Percentiles rank a stretch among this genome's conserved stretches.
phyloP scores from a whole-genome alignment of 257 asterid species.

The Petrea volubilis region DNA sequence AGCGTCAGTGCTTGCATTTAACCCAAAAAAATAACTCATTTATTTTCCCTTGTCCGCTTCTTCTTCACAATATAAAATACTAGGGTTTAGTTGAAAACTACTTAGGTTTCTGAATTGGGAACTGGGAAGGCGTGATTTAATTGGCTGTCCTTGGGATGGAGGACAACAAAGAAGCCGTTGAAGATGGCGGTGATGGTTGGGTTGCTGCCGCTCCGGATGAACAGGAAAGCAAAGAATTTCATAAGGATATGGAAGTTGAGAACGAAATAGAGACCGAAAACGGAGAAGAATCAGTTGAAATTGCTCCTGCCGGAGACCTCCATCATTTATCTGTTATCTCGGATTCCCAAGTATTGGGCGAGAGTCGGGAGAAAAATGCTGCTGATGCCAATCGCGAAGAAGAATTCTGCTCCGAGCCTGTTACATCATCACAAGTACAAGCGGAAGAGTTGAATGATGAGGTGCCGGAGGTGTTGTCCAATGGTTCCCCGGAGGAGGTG shows the following conservation, averaged over 20 bases:
- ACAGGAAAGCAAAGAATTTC: conserved; percentile 7
- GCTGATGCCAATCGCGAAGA: conserved; percentile 20
- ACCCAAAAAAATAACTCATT: not conserved
- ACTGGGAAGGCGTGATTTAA: conserved; percentile 10
- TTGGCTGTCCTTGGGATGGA: conserved; percentile 22
- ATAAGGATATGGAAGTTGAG: conserved; percentile 28
- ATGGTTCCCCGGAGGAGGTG: conserved; percentile 38
- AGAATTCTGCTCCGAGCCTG: conserved; percentile 4
- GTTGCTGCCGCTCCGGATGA: conserved; percentile 16
- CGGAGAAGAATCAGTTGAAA: conserved; percentile 20
- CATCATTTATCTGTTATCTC: not conserved
- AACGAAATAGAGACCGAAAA: conserved; percentile 1
- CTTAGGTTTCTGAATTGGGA: conserved; percentile 13
- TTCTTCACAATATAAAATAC: not conserved
- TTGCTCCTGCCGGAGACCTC: conserved; percentile 8
- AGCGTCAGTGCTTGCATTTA: conserved; percentile 8
- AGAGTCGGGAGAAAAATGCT: conserved; percentile 7
- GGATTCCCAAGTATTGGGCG: not conserved
- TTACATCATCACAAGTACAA: conserved; percentile 12
- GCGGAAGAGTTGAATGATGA: conserved; percentile 26
- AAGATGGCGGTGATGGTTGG: conserved; percentile 12
- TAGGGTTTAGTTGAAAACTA: conserved; percentile 26
- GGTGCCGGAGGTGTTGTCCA: conserved; percentile 31
- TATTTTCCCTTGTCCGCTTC: not conserved
- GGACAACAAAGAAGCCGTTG: conserved; percentile 28